phyloP scores from a whole-genome alignment of 1,139 yeast species.

The Blastobotrys proliferans region DNA sequence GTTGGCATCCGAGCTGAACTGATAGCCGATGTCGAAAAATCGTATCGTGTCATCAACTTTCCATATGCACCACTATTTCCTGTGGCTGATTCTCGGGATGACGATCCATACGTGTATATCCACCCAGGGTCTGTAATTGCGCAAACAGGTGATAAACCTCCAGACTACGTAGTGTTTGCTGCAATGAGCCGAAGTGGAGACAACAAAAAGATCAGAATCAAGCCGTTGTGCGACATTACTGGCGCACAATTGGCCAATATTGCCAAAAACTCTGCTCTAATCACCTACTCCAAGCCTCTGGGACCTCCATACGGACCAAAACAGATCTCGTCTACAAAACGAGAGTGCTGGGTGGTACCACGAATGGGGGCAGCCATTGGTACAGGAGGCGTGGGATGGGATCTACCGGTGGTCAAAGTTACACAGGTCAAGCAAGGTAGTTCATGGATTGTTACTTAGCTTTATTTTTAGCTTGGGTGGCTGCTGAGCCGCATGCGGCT shows the following conservation, averaged over 20 bases:
- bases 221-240: constrained; percentile 68
- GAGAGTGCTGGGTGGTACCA: constrained; percentile 90
- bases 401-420: constrained; percentile 78
- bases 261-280: constrained; percentile 64
- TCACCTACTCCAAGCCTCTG: constrained; percentile 85
- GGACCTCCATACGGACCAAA: constrained; percentile 89
- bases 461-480: background rate
- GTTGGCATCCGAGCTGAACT: constrained; percentile 81
- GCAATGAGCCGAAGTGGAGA: constrained; percentile 43
- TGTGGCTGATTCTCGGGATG: constrained; percentile 31
- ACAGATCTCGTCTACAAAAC: constrained; percentile 48
- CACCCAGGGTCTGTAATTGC: constrained; percentile 72
- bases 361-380: constrained; percentile 83
- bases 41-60: constrained; percentile 52
- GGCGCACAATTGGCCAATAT: constrained; percentile 76
- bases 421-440: constrained; percentile 53
- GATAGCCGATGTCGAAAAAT: constrained; percentile 53
- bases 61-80: constrained; percentile 76
- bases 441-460: constrained; percentile 29
- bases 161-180: constrained; percentile 69
- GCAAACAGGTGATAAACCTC: constrained; percentile 60
- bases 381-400: constrained; percentile 89
- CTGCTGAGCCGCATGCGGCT: too few species aligned
- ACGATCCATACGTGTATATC: constrained; percentile 60
- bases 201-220: constrained; percentile 48